Evolutionary conservation across 1,139 yeast genomes (phyloP).

Genomic region (Candida mesenterica): DNA sequence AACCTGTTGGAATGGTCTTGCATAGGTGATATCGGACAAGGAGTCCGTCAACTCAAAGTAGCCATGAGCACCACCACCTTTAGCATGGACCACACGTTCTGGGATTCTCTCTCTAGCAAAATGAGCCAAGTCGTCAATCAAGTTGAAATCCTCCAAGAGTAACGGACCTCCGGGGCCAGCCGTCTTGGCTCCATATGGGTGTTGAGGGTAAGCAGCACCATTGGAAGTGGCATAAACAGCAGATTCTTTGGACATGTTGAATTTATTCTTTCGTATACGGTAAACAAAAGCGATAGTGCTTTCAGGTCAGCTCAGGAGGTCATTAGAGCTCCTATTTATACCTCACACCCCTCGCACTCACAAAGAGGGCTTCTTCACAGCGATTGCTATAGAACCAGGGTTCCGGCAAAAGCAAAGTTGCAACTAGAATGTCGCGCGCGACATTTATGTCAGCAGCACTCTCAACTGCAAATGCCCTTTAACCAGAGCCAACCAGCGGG

Average conservation of each 20-base stretch:
- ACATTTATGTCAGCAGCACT: too few species aligned
- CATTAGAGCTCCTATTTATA: too few species aligned
- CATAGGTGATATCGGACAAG: constrained; percentile 49
- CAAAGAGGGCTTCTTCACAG: too few species aligned
- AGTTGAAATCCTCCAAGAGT: constrained; percentile 54
- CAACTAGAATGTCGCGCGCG: too few species aligned
- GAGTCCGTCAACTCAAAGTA: constrained; percentile 60
- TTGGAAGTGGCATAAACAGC: constrained; percentile 29
- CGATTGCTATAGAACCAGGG: too few species aligned
- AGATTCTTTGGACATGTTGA: constrained; percentile 20
- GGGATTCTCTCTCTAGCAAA: constrained; percentile 63
- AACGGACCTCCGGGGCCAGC: constrained; percentile 52
- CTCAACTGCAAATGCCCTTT: too few species aligned
- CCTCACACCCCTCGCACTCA: too few species aligned
- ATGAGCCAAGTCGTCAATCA: constrained; percentile 57
- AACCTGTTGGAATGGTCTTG: constrained; percentile 44
- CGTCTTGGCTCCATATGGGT: constrained; percentile 28
- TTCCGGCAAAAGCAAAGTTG: too few species aligned
- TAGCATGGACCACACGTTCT: constrained; percentile 65
- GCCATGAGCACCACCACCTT: constrained; percentile 65
- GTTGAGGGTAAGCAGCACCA: constrained; percentile 26
- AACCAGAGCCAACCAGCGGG: too few species aligned
- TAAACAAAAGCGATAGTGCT: too few species aligned
- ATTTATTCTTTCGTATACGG: too few species aligned
- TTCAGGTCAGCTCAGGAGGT: too few species aligned